Percentiles rank a stretch among this genome's conserved stretches.
Conservation (phyloP, 2,329 filamentous ascomycete species). For the Ophiocordyceps camponoti-leonardi region DNA sequence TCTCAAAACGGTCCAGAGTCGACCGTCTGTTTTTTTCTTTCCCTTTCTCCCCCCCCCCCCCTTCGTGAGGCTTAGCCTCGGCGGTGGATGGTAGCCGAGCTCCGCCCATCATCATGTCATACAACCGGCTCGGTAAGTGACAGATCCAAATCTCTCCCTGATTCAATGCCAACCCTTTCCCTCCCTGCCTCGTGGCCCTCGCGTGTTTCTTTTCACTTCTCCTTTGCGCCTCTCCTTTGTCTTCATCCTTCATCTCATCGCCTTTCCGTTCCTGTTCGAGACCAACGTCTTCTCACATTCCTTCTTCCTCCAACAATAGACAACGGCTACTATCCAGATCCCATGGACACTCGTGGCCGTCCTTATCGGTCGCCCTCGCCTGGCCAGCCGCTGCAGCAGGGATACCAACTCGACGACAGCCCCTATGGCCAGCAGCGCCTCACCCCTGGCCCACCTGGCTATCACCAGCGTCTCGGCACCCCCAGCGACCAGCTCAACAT, state of each 20-base stretch:
- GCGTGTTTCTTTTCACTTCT: background rate
- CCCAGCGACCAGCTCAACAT: constrained; percentile 63
- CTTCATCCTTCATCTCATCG: no score
- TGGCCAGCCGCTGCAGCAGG: constrained; percentile 51
- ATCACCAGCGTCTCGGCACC: constrained; percentile 25
- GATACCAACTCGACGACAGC: constrained; percentile 71
- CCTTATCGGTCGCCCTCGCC: constrained; percentile 58
- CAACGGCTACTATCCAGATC: constrained; percentile 42
- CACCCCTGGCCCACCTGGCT: constrained; percentile 9
- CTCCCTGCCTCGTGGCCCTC: background rate
- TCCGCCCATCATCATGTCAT: constrained; percentile 41
- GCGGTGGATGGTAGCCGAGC: background rate
- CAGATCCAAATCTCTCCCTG: background rate
- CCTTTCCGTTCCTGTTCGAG: no score
- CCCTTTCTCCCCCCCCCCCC: no score
- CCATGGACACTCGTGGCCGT: constrained; percentile 31
- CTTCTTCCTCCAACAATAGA: constrained; percentile 15
- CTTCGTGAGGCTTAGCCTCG: background rate
- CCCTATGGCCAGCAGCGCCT: constrained; percentile 41
- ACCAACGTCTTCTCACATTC: background rate
- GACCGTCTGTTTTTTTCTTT: no score
- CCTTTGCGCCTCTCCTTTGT: no score
- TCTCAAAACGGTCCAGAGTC: no score
- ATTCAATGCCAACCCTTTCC: background rate
- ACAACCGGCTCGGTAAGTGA: constrained; percentile 55